Evolutionary conservation across 345 rosid genomes (phyloP), one percentile per base, ranked within the genome.

Genomic region (Aethionema arabicum): DNA sequence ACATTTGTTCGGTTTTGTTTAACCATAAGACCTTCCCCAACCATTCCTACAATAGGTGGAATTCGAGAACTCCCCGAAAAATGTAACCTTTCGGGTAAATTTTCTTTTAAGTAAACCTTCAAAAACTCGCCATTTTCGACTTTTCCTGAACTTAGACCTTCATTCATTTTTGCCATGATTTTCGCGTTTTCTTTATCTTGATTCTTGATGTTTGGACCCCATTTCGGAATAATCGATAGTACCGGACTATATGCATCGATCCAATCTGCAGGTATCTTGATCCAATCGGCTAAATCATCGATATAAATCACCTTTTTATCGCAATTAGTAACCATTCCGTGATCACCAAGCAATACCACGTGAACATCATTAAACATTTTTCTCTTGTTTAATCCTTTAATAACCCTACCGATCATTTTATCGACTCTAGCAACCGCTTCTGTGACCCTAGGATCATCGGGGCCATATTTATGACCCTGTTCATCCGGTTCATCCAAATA

Each of bases 291-390:
- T 62, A 91, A 84, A 77, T 88, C 92, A 35, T 84, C 90, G 13
- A 86, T 59, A 49, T 76, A 86, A 39, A 88, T 79, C 58, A 78
- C 53, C 71, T 86, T 91, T 44, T 74, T 75, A 65, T 84, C 91
- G 52, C 98, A 91, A 5, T 82, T 88, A 14, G 91, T 87, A 5
- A 88, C 98, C 96, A 91, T 91, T 16, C 98, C 95, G 70, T 88
- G 98, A 72, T 88, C 96, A 63, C 98, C 96, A 7, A 91, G 87
- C 82, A 91, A 70, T 31, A 88, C 78, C 60, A 91, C 74, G 57
- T 52, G 69, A 69, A 91, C 95, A 69, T 91, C 95, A 61, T 80
- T 78, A 32, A 88, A 86, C 41, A 84, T 59, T 61, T 84, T 84
- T 80, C 90, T 80, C 59, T 80, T 78, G 68, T 84, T 90, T n/a